A percentile compares a stretch with the other conserved stretches of the same genome.
Conservation (phyloP, 768 basidiomycete species). For the Macrolepiota dolichaula region DNA sequence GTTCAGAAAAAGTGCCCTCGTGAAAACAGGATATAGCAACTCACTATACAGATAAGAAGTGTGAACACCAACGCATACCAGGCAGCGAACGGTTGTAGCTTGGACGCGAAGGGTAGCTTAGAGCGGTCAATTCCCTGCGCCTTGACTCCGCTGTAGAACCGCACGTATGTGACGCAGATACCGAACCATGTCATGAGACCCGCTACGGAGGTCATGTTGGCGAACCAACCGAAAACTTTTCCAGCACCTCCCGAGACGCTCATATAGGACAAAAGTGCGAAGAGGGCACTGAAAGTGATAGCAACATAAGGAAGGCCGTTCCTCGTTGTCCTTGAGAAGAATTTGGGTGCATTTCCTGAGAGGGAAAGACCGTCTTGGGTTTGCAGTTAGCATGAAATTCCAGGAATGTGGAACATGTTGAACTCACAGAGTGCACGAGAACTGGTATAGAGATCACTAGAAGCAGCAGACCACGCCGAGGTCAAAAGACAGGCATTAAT, state of each 20-base stretch:
- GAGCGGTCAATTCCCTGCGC: conserved; percentile 73
- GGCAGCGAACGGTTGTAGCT: conserved; percentile 71
- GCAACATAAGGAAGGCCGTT: conserved; percentile 77
- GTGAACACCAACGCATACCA: conserved; percentile 47
- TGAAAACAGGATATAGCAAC: conserved; percentile 20
- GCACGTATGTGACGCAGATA: conserved; percentile 71
- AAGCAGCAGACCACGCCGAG: conserved; percentile 91
- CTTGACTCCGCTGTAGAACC: conserved; percentile 83
- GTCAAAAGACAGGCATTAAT: conserved; percentile 84
- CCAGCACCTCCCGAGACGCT: conserved; percentile 62
- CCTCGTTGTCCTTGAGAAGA: conserved; percentile 69
- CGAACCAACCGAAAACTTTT: conserved; percentile 76
- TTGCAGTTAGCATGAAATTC: conserved; percentile 1
- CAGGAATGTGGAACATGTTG: background rate
- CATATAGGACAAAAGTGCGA: conserved; percentile 82
- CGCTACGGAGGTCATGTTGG: conserved; percentile 67
- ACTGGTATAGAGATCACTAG: conserved; percentile 85
- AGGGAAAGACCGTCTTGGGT: conserved; percentile 76
- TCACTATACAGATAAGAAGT: conserved; percentile 59
- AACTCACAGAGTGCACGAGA: conserved; percentile 80
- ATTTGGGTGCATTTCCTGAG: conserved; percentile 75
- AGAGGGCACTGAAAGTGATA: conserved; percentile 63
- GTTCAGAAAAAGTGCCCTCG: background rate
- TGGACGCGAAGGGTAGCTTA: conserved; percentile 66
- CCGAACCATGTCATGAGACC: conserved; percentile 83